These are phyloP conservation scores for Scedosporium apiospermum DNA, from an alignment of 2,329 filamentous ascomycete genomes.

Conservation along the genomic window DNA sequence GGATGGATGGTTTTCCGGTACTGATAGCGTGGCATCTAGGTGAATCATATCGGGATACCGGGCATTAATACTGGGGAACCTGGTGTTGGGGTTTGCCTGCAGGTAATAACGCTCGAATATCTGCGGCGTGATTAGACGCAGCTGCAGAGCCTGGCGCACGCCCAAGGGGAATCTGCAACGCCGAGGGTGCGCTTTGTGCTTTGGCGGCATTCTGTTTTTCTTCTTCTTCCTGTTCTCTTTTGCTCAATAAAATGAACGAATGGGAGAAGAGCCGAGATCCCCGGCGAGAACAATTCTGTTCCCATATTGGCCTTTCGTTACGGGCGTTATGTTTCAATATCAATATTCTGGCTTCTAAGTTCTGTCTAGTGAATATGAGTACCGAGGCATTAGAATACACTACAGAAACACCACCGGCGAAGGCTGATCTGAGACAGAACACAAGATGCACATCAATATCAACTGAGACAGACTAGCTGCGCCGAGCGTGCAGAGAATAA, in stretches of 20 bases:
- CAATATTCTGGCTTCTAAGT: too few species aligned
- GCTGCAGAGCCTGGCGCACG: neutral
- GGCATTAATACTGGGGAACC: neutral
- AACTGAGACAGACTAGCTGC: too few species aligned
- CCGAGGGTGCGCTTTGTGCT: neutral
- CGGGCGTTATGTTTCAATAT: too few species aligned
- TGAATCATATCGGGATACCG: neutral
- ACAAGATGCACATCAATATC: too few species aligned
- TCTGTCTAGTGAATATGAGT: too few species aligned
- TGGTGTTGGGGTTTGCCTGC: neutral
- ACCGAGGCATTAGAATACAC: too few species aligned
- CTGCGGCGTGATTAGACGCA: neutral
- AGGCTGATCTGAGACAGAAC: too few species aligned
- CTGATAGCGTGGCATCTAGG: neutral
- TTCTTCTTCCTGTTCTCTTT: neutral
- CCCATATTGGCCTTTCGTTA: too few species aligned
- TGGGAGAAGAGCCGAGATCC: neutral
- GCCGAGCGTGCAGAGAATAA: too few species aligned
- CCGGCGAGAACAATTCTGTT: too few species aligned
- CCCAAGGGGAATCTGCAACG: neutral
- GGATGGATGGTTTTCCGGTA: neutral
- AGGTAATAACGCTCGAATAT: neutral
- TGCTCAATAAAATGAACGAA: neutral
- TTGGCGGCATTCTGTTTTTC: neutral
- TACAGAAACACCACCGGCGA: too few species aligned